phyloP scores from a whole-genome alignment of 768 basidiomycete species.

The Rhizopogon vesiculosus region DNA sequence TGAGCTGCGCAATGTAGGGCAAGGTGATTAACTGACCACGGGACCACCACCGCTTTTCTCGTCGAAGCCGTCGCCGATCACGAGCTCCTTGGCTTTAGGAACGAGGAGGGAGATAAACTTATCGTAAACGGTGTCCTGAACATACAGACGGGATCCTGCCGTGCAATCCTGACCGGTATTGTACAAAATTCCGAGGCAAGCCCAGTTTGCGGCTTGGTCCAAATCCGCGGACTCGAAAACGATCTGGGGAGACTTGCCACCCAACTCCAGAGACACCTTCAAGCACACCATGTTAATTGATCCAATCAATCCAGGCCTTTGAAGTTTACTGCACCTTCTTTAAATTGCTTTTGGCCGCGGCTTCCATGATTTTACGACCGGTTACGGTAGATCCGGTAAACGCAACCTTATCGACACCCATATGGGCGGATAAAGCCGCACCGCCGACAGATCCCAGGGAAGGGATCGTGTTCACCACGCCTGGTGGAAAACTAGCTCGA shows the following conservation, averaged over 20 bases:
- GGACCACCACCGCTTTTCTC: conserved; percentile 75
- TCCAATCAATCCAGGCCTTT: background rate
- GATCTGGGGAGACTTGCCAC: conserved; percentile 88
- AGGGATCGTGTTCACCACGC: conserved; percentile 85
- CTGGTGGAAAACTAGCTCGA: conserved; percentile 71
- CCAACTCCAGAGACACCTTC: conserved; percentile 87
- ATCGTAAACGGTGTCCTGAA: conserved; percentile 85
- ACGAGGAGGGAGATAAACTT: conserved; percentile 69
- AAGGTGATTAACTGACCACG: conserved; percentile 47
- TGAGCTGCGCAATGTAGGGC: background rate
- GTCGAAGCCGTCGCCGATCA: conserved; percentile 81
- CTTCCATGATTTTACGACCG: conserved; percentile 87
- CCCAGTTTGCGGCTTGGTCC: conserved; percentile 83
- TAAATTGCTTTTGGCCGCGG: conserved; percentile 88
- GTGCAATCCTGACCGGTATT: conserved; percentile 94
- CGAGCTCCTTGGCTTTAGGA: conserved; percentile 59
- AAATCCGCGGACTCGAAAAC: conserved; percentile 90
- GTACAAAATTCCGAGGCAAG: conserved; percentile 80
- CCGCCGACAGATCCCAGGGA: conserved; percentile 82
- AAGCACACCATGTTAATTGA: conserved; percentile 5
- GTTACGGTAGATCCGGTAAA: conserved; percentile 93
- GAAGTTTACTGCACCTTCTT: conserved; percentile 62
- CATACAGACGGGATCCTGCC: conserved; percentile 86
- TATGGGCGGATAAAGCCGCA: conserved; percentile 77
- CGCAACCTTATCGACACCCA: conserved; percentile 88